These are phyloP conservation scores for Vigna trinervia DNA, from an alignment of 306 rosid species.

Conservation along the genomic window DNA sequence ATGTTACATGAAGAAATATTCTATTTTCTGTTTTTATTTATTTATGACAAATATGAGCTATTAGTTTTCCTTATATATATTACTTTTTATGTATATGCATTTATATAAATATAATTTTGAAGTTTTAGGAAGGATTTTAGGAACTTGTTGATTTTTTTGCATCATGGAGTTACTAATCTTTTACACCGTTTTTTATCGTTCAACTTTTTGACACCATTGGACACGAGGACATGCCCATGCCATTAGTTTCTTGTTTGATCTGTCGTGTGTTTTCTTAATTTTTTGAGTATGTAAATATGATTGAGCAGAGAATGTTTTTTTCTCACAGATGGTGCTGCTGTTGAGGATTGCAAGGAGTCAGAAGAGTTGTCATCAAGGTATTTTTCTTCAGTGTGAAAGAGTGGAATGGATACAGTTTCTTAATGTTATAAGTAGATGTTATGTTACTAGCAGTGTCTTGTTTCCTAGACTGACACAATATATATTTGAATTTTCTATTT, in stretches of 20 bases:
- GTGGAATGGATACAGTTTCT: neutral
- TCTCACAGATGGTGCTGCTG: conserved; percentile 52
- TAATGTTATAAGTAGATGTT: neutral
- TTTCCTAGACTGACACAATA: neutral
- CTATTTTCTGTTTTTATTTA: no score
- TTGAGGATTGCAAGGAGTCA: conserved; percentile 58
- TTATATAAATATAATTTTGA: no score
- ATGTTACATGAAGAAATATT: no score
- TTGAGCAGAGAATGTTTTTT: conserved; percentile 27
- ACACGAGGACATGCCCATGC: neutral
- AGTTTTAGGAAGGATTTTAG: no score
- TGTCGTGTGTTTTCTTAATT: conserved; percentile 4
- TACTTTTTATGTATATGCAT: no score
- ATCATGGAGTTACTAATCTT: no score
- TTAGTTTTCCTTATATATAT: no score
- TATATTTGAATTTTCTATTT: conserved; percentile 26
- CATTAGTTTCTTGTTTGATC: conserved; percentile 1
- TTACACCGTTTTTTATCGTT: no score
- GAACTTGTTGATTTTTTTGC: no score
- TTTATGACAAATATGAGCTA: no score
- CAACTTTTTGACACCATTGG: no score
- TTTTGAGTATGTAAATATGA: conserved; percentile 6
- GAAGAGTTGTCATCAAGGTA: conserved; percentile 73
- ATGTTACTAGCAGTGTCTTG: neutral
- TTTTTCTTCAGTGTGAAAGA: conserved; percentile 37